phyloP scores from a whole-genome alignment of 768 basidiomycete species.

The Pulveroboletus sp. region DNA sequence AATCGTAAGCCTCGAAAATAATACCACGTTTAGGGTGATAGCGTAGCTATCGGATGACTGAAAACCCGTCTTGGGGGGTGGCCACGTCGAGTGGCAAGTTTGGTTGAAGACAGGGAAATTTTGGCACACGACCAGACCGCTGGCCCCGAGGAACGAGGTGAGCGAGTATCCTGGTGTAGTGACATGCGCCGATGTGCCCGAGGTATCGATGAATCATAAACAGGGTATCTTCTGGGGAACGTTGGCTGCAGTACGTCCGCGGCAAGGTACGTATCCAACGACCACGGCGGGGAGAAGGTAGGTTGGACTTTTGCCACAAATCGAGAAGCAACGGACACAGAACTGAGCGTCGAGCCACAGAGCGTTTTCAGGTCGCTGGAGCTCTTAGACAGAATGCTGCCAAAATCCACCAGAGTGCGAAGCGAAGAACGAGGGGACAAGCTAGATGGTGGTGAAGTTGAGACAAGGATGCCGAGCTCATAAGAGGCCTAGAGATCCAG shows the following conservation, averaged over 20 bases:
- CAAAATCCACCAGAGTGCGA: conserved; percentile 22
- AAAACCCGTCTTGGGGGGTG: conserved; percentile 19
- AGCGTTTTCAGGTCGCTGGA: conserved; percentile 17
- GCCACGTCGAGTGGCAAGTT: conserved; percentile 26
- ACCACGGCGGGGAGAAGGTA: not conserved
- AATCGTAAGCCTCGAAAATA: conserved; percentile 2
- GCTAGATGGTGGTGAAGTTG: conserved; percentile 2
- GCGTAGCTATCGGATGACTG: conserved; percentile 15
- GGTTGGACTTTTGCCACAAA: conserved; percentile 10
- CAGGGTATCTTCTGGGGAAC: conserved; percentile 3
- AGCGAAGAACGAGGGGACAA: conserved; percentile 21
- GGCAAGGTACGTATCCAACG: conserved; percentile 2
- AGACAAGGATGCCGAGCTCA: conserved; percentile 19
- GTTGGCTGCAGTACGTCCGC: conserved; percentile 6
- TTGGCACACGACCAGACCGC: conserved; percentile 31
- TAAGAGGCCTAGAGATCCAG: conserved; percentile 12
- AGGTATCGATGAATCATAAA: conserved; percentile 6
- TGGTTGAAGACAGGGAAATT: conserved; percentile 23
- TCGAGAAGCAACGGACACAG: conserved; percentile 19
- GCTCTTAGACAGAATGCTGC: not conserved
- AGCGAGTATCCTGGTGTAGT: conserved; percentile 2
- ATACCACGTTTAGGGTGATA: conserved; percentile 6
- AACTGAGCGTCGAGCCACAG: conserved; percentile 17
- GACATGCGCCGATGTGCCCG: conserved; percentile 11
- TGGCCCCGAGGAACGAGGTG: conserved; percentile 7